Evolutionary conservation across 148 eudicot species (phyloP).

Genomic region (Nepenthes gracilis): DNA sequence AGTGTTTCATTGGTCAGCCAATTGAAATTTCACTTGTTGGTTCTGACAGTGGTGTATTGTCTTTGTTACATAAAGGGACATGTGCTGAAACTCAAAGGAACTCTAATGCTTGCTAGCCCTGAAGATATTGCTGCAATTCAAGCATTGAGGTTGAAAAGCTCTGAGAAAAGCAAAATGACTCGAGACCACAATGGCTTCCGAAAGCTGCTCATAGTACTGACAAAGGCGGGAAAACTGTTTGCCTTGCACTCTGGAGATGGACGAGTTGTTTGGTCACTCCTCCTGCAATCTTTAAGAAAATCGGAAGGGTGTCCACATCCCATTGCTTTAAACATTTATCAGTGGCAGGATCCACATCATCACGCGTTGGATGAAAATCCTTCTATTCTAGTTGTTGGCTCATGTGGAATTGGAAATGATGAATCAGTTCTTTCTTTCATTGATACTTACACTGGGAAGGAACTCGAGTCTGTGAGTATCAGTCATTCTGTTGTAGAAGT

Average conservation of each 20-base stretch:
- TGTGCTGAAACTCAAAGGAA: conserved; percentile 91
- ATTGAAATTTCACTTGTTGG: background rate
- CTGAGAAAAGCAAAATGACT: conserved; percentile 88
- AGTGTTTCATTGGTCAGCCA: conserved; percentile 1
- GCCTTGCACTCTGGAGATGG: conserved; percentile 99
- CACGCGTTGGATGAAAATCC: conserved; percentile 95
- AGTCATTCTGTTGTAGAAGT: conserved; percentile 68
- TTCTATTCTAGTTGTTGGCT: conserved; percentile 80
- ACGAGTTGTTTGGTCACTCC: conserved; percentile 76
- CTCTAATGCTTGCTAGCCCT: conserved; percentile 86
- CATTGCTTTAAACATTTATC: conserved; percentile 53
- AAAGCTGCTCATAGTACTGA: conserved; percentile 77
- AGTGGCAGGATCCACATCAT: conserved; percentile 98
- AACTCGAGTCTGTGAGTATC: conserved; percentile 30
- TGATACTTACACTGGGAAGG: conserved; percentile 72
- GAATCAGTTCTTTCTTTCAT: conserved; percentile 68
- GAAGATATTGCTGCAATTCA: conserved; percentile 88
- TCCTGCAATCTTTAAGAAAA: conserved; percentile 55
- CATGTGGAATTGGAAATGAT: conserved; percentile 48
- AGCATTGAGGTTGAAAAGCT: conserved; percentile 69
- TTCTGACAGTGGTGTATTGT: background rate
- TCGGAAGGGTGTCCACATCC: conserved; percentile 61
- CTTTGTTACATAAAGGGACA: conserved; percentile 57
- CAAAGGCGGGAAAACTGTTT: conserved; percentile 77
- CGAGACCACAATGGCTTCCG: conserved; percentile 97